Evolutionary conservation across 345 rosid genomes (phyloP), one percentile per base, ranked within the genome.

Genomic region (Salix koriyanagi): DNA sequence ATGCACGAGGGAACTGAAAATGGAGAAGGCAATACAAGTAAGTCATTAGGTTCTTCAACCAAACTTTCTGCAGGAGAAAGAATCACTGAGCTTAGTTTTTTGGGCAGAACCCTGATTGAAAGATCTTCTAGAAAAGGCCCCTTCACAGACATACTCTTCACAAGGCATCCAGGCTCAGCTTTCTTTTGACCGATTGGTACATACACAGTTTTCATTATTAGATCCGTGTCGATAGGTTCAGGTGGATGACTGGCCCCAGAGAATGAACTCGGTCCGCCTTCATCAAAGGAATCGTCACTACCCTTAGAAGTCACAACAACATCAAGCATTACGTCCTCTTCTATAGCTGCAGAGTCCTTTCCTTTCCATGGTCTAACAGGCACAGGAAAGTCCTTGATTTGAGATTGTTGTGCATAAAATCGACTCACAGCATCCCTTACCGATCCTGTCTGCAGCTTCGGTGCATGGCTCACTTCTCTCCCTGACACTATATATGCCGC

Each of bases 191-290:
- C 64, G 28, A 92, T 87, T 16, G 97, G 91, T 1, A 90, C 94
- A 83, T 87, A 91, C 4, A 90, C 87, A 10, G 89, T 76, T 74
- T 84, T 90, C 83, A 95, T 93, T 58, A 58, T 58, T 60, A 84
- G 86, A 93, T 96, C 96, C 67, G 87, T 87, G 75, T 96, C 99
- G 36, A 89, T 83, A 26, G 99, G 99, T 76, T 96, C 99, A 0
- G 91, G 91, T 71, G 99, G 99, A 81, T 93, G 99, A 81, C 91
- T 96, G 82, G 86, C 99, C 62, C 99, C 97, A n/a, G 89, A 91
- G 78, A 96, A 96, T 18, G 87, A 88, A 83, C 86, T 86, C 6
- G 94, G 78, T 44, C 94, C 91, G 79, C 81, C 81, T 73, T 93
- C 98, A 70, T 91, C 98, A 69, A 84, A 81, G 65, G 85, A 86